Conservation (phyloP, 345 rosid genomes). For the Populus alba region DNA sequence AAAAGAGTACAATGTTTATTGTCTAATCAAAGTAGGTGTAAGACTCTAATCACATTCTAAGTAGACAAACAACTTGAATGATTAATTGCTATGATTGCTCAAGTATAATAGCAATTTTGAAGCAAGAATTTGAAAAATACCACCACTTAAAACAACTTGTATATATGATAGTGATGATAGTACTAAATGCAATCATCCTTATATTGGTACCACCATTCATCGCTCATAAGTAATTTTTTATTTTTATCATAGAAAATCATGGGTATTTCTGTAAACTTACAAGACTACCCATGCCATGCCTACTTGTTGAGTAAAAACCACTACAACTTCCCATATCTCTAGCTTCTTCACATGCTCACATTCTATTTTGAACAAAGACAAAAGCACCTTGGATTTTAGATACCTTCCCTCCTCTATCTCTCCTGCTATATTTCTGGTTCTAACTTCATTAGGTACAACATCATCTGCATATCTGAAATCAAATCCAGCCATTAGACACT, state of each 20-base stretch:
- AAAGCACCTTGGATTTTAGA: background rate
- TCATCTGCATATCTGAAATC: constrained; percentile 39
- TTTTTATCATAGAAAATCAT: background rate
- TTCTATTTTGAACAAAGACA: constrained; percentile 2
- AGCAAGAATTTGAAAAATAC: background rate
- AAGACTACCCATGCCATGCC: background rate
- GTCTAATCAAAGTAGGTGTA: constrained; percentile 24
- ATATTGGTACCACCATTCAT: background rate
- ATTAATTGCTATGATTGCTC: constrained; percentile 15
- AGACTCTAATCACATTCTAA: background rate
- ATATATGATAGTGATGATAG: background rate
- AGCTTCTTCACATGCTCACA: constrained; percentile 7
- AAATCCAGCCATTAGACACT: constrained; percentile 34
- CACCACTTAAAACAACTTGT: background rate
- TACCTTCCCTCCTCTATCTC: constrained; percentile 6
- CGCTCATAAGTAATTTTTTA: background rate
- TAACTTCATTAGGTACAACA: constrained; percentile 42
- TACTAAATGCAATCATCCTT: constrained; percentile 15
- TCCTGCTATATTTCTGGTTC: constrained; percentile 38
- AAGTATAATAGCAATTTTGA: background rate
- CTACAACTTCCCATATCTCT: background rate
- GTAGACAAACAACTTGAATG: constrained; percentile 15
- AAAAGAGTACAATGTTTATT: too few species aligned
- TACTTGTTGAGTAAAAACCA: constrained; percentile 9
- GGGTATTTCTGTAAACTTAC: constrained; percentile 37